Evolutionary conservation across 1,284 basidiomycete species (phyloP).

Genomic region (Fomitopsis betulina): DNA sequence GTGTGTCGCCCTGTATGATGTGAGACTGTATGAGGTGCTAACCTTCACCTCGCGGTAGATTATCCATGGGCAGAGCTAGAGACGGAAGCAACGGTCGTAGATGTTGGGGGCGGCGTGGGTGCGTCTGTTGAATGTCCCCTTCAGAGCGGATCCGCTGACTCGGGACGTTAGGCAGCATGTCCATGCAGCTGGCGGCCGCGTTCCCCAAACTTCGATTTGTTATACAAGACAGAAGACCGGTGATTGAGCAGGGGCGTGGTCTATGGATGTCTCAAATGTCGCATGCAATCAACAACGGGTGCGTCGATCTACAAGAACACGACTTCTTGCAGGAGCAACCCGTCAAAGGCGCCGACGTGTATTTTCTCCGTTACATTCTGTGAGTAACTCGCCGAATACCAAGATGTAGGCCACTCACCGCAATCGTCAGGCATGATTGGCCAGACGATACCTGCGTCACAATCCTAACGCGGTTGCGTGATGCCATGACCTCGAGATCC

Average conservation of each 20-base stretch:
- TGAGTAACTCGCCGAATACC: slow-evolving; percentile 10
- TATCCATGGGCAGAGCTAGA: slow-evolving; percentile 14
- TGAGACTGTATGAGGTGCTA: not conserved
- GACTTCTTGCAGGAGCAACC: slow-evolving; percentile 31
- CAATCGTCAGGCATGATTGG: slow-evolving; percentile 12
- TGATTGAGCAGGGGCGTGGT: slow-evolving; percentile 8
- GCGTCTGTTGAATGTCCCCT: not conserved
- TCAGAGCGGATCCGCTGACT: not conserved
- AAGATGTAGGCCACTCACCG: not conserved
- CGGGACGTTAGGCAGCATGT: slow-evolving; percentile 9
- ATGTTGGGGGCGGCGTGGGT: slow-evolving; percentile 19
- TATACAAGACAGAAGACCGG: slow-evolving; percentile 16
- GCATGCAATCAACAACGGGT: slow-evolving; percentile 2
- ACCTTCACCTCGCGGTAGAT: slow-evolving; percentile 4
- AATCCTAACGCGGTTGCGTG: slow-evolving; percentile 9
- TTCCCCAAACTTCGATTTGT: slow-evolving; percentile 17
- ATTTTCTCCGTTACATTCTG: slow-evolving; percentile 23
- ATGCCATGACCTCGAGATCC: slow-evolving; percentile 7
- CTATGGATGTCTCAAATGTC: slow-evolving; percentile 10
- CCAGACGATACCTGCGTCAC: slow-evolving; percentile 11
- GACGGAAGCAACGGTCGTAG: slow-evolving; percentile 8
- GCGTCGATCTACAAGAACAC: slow-evolving; percentile 15
- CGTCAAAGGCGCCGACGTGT: slow-evolving; percentile 23
- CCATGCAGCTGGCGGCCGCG: slow-evolving; percentile 8
- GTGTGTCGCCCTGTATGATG: not conserved